Conservation (phyloP, 2,329 filamentous ascomycete species). For the Penicillium sp. region DNA sequence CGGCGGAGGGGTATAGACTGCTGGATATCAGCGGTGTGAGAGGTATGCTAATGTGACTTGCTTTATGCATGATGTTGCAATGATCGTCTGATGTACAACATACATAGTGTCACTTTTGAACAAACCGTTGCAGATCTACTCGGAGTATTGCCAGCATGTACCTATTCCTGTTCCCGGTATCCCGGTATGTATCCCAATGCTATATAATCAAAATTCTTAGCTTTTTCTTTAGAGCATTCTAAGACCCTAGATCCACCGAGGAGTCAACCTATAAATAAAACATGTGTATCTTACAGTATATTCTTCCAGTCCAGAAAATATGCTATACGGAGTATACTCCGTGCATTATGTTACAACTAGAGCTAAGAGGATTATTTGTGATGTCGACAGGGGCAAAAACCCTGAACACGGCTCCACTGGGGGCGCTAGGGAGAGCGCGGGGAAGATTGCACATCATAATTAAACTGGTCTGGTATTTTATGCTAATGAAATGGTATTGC, state of each 20-base stretch:
- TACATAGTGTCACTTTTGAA: neutral
- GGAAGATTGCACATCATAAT: constrained; percentile 27
- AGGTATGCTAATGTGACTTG: constrained; percentile 1
- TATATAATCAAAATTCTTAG: too few species aligned
- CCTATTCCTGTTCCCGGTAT: too few species aligned
- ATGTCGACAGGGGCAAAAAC: constrained; percentile 17
- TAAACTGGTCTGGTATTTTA: constrained; percentile 13
- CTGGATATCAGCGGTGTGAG: constrained; percentile 24
- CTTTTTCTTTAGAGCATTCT: too few species aligned
- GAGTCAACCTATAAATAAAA: neutral
- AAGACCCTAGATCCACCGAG: too few species aligned
- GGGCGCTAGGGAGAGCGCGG: constrained; percentile 18
- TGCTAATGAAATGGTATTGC: constrained; percentile 8
- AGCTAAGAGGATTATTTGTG: neutral
- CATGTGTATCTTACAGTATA: neutral
- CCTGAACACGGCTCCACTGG: constrained; percentile 10
- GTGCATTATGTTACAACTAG: neutral
- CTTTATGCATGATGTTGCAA: neutral
- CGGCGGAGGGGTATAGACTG: constrained; percentile 34
- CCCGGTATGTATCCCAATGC: too few species aligned
- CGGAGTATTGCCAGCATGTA: too few species aligned
- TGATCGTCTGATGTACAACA: constrained; percentile 2
- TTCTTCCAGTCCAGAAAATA: neutral
- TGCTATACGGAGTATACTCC: neutral
- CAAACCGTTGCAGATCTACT: too few species aligned